Conservation (phyloP, 495 filamentous ascomycete species). For the Daldinia decipiens region DNA sequence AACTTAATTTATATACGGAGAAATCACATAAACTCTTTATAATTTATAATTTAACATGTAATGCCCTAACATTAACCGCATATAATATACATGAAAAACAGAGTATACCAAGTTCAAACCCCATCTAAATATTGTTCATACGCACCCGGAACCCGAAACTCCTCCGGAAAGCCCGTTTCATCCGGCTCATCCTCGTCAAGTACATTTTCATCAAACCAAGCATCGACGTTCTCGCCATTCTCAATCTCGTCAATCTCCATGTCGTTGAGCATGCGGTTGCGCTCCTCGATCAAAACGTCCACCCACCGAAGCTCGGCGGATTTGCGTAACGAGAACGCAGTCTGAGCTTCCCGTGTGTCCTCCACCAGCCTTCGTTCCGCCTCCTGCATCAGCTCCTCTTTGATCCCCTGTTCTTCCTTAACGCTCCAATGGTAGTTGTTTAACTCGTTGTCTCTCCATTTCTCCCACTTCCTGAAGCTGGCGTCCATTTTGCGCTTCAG, state of each 20-base stretch:
- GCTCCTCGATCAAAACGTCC: constrained; percentile 46
- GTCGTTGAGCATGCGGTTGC: constrained; percentile 42
- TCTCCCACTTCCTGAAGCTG: constrained; percentile 42
- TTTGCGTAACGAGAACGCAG: constrained; percentile 29
- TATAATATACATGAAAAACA: not conserved
- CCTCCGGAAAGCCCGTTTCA: not conserved
- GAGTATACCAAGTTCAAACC: not conserved
- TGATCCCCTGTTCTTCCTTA: constrained; percentile 45
- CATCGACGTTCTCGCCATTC: constrained; percentile 44
- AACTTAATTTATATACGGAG: not conserved
- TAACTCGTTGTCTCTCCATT: constrained; percentile 44
- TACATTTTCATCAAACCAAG: constrained; percentile 37
- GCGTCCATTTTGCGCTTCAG: constrained; percentile 46
- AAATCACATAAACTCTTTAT: not conserved
- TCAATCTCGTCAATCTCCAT: constrained; percentile 52
- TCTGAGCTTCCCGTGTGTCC: constrained; percentile 14
- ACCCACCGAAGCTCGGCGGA: constrained; percentile 49
- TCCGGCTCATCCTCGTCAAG: constrained; percentile 26
- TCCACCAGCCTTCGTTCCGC: constrained; percentile 31
- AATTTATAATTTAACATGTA: not conserved
- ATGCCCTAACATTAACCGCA: not conserved
- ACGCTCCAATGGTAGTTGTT: constrained; percentile 29
- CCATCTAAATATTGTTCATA: not conserved
- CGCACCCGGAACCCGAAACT: constrained; percentile 16
- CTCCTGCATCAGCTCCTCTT: constrained; percentile 48